Base-by-base conservation (phyloP, 805 yeast genomes). In the Candida sphagnicola region DNA sequence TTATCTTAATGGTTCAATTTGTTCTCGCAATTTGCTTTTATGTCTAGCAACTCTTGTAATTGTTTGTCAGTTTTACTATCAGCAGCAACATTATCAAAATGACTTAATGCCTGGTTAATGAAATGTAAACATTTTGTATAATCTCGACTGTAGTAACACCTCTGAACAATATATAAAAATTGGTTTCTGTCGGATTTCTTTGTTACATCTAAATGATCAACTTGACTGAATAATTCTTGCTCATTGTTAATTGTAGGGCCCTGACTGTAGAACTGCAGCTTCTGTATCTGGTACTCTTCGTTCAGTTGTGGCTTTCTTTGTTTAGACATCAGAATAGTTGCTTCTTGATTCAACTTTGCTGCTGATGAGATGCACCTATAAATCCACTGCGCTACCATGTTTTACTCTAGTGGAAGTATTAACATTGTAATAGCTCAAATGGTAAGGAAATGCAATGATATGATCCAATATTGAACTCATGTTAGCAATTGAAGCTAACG, bases 231-330 rank as follows among this genome's bases (percentile, higher is more conserved):
- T 3, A 76, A 60, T 77, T 79, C 73, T 31, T 59, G 51, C 3
- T 57, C 53, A 0, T 73, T 72, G 39, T 78, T 76, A 14, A 75
- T 50, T 1, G 65, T 61, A 0, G 95, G 93, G 0, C 95, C 95
- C 0, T 64, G 53, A 0, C 48, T 34, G 45, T 58, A 59, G 51
- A 78, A 87, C 49, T 71, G 74, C 2, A 45, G 44, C 43, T 65
- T 62, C 56, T 88, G 91, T 6, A 42, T 51, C 24, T 53, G 60
- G 46, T 62, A 88, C 40, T 76, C 84, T 38, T 80, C 90, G 30
- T 77, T 79, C 0, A 82, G 52, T 53, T 88, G 96, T 0, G 80
- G 81, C 49, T 84, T 86, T 30, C 96, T 72, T 13, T 32, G 36
- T 17, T 40, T 44, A 16, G 28, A 18, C 29, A 26, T 26, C 6